Percentiles rank a stretch among this genome's conserved stretches.
Evolutionary conservation across 768 basidiomycete genomes (phyloP).

Genomic region (Favolaschia claudopus): DNA sequence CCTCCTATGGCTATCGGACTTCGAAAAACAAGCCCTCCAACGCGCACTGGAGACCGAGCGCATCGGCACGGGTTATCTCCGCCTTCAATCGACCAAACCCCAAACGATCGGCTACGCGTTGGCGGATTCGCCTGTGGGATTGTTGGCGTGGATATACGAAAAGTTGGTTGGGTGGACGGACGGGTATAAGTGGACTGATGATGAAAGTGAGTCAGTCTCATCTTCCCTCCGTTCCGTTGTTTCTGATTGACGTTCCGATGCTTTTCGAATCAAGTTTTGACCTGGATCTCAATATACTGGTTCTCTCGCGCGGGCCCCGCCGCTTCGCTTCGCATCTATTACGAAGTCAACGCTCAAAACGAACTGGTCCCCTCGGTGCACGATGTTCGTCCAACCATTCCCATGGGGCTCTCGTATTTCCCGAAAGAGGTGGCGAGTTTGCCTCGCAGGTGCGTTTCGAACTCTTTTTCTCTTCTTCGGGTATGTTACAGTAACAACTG

Average conservation of each 20-base stretch:
- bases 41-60: conserved; percentile 26
- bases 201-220: conserved; percentile 45
- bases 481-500: neutral
- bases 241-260: conserved; percentile 17
- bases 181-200: conserved; percentile 53
- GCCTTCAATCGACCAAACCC: conserved; percentile 40
- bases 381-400: conserved; percentile 38
- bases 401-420: conserved; percentile 59
- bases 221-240: neutral
- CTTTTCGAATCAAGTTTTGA: conserved; percentile 50
- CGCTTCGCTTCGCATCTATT: conserved; percentile 66
- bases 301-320: conserved; percentile 67
- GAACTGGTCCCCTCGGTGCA: neutral
- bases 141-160: conserved; percentile 47
- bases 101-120: conserved; percentile 51
- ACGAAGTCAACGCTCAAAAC: conserved; percentile 43
- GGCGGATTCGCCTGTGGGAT: conserved; percentile 53
- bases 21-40: conserved; percentile 33
- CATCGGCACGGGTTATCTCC: conserved; percentile 36
- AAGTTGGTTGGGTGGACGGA: conserved; percentile 42
- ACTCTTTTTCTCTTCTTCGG: neutral
- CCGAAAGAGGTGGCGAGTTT: conserved; percentile 51
- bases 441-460: conserved; percentile 39
- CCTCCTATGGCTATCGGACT: conserved; percentile 1
- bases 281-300: conserved; percentile 66